Percentiles rank a stretch among this genome's conserved stretches.
These are phyloP conservation scores for Heliamphora pulchella DNA, from an alignment of 179 eudicot species.

Conservation along the genomic window DNA sequence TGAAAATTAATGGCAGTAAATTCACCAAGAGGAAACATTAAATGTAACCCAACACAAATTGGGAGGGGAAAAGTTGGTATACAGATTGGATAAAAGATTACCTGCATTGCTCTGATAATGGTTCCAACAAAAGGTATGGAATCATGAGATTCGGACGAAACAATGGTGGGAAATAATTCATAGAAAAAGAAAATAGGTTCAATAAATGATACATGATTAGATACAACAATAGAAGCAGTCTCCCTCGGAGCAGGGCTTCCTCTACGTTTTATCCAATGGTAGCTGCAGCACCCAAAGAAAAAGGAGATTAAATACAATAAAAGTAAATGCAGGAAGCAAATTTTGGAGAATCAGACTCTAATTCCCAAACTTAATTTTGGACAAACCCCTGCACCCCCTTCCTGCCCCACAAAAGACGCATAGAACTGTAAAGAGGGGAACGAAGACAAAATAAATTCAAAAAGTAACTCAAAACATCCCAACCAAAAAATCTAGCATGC, in stretches of 20 bases:
- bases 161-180: slow-evolving; percentile 87
- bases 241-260: slow-evolving; percentile 91
- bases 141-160: slow-evolving; percentile 89
- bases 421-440: not conserved
- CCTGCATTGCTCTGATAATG: slow-evolving; percentile 99
- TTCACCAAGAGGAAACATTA: not conserved
- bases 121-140: slow-evolving; percentile 86
- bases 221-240: slow-evolving; percentile 81
- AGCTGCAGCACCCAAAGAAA: slow-evolving; percentile 38
- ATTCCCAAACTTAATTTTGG: not conserved
- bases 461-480: too few relatives aligned
- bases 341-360: not conserved
- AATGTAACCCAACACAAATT: not conserved
- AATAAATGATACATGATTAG: slow-evolving; percentile 90
- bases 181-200: slow-evolving; percentile 96
- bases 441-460: too few relatives aligned
- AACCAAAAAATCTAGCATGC: not conserved
- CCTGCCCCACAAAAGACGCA: not conserved
- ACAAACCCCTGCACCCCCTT: not conserved
- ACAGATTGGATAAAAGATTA: slow-evolving; percentile 18
- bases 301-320: not conserved
- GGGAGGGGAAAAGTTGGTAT: not conserved
- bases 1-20: slow-evolving; percentile 1
- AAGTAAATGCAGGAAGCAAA: not conserved
- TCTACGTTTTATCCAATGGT: slow-evolving; percentile 85